Base-by-base conservation (phyloP, 192 early-diverging fungal genomes). In the Coemansia pectinata region DNA sequence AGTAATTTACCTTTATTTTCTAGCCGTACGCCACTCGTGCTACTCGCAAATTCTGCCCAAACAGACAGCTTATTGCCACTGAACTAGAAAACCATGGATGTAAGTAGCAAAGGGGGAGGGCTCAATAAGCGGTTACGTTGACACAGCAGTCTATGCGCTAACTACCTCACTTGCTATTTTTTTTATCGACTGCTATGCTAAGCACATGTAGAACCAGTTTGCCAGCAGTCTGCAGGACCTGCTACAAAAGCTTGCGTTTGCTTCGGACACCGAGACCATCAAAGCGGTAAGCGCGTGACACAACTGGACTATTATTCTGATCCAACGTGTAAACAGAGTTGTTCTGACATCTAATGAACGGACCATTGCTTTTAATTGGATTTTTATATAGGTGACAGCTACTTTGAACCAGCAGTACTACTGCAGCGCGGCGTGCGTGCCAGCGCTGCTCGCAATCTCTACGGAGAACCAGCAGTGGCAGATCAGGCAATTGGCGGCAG, bases 401-500 rank as follows among this genome's bases (percentile, higher is more conserved):
- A 86, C 88, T 17, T 83, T 96, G 57, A 90, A 86, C 81, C 87
- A 85, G 66, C 86, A 93, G 72, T 93, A 84, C 79, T 96, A 91
- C 72, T 83, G 83, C 23, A 77, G 79, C n/a, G 65, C 85, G 27
- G 72, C 84, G 31, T 93, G 94, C 70, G 87, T 96, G n/a, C 91
- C 94, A 53, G 94, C 91, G 38, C 86, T 95, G 62, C 81, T 91
- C 52, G 85, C 93, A 58, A 90, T 96, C 48, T 85, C 91, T 58
- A 79, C 84, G 61, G 86, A 80, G 38, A 88, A 87, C 48, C 63
- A 86, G 62, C 83, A 91, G 65, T 76, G 84, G 70, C 85, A 90
- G 79, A 82, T 97, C 40, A 92, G 94, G 45, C 94, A 96, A 77
- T 83, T 97, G 52, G 91, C 93, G 33, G 90, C 93, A 4, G 94